These are phyloP conservation scores for Tetracladium marchalianum DNA, from an alignment of 495 filamentous ascomycete species.

Conservation along the genomic window DNA sequence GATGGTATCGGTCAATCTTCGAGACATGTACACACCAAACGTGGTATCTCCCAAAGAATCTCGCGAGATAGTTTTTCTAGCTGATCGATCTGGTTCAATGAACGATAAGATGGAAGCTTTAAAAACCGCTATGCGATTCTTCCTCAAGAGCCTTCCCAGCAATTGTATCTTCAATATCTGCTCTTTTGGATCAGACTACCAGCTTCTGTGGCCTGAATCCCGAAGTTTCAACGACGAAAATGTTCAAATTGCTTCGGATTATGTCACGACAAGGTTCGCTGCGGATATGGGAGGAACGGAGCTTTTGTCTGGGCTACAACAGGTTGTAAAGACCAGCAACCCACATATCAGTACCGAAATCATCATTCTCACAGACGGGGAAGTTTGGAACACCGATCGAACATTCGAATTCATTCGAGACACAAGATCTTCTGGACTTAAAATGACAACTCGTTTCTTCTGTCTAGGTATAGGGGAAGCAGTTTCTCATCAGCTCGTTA, in stretches of 20 bases:
- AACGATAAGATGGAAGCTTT: slow-evolving; percentile 35
- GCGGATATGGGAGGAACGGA: slow-evolving; percentile 46
- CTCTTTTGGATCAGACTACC: slow-evolving; percentile 39
- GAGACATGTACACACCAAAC: slow-evolving; percentile 33
- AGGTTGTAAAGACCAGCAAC: slow-evolving; percentile 14
- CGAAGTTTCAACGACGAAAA: slow-evolving; percentile 32
- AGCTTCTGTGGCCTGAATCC: slow-evolving; percentile 39
- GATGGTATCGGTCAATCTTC: slow-evolving; percentile 44
- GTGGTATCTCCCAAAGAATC: slow-evolving; percentile 8
- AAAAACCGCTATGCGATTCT: slow-evolving; percentile 40
- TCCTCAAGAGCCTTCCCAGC: slow-evolving; percentile 47
- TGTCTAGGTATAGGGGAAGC: slow-evolving; percentile 43
- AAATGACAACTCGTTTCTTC: slow-evolving; percentile 39
- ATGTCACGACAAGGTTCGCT: slow-evolving; percentile 26
- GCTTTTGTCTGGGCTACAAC: slow-evolving; percentile 34
- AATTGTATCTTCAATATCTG: slow-evolving; percentile 51
- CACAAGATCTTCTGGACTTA: slow-evolving; percentile 22
- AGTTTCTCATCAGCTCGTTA: slow-evolving; percentile 44
- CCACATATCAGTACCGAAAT: neutral
- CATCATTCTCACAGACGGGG: neutral
- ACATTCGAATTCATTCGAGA: slow-evolving; percentile 36
- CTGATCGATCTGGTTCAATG: slow-evolving; percentile 51
- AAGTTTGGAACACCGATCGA: neutral
- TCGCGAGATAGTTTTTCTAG: slow-evolving; percentile 49
- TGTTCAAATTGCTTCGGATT: slow-evolving; percentile 32